These are phyloP conservation scores for Baudoinia panamericana DNA, from an alignment of 495 filamentous ascomycete species.

Conservation along the genomic window DNA sequence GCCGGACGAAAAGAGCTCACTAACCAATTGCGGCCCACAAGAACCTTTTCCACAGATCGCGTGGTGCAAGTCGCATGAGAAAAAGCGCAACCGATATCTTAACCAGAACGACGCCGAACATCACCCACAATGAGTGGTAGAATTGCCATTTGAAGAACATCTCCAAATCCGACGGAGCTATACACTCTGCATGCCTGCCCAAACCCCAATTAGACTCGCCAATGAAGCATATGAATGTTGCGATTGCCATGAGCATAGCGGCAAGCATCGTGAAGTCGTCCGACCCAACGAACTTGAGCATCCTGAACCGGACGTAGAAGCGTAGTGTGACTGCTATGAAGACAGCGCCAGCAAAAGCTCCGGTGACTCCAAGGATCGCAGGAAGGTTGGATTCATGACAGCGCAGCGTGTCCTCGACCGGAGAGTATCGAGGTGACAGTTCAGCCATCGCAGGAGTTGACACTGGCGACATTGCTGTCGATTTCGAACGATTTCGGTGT, in stretches of 20 bases:
- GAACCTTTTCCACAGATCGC: constrained; percentile 17
- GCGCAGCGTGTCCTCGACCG: constrained; percentile 5
- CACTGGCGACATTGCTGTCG: too few species aligned
- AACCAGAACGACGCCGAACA: constrained; percentile 14
- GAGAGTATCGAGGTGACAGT: too few species aligned
- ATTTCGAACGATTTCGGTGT: too few species aligned
- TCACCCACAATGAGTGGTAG: constrained; percentile 14
- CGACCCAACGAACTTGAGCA: constrained; percentile 25
- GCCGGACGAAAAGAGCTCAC: not conserved
- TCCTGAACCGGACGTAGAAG: constrained; percentile 23
- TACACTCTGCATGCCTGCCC: constrained; percentile 18
- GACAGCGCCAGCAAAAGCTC: constrained; percentile 19
- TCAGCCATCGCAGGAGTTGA: not conserved
- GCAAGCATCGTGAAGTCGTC: constrained; percentile 28
- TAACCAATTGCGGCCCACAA: constrained; percentile 23
- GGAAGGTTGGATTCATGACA: constrained; percentile 20
- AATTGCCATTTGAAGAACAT: constrained; percentile 12
- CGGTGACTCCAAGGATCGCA: constrained; percentile 22
- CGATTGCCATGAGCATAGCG: constrained; percentile 21
- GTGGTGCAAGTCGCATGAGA: constrained; percentile 22
- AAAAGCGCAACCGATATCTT: constrained; percentile 28
- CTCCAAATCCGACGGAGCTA: not conserved
- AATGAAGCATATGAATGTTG: constrained; percentile 20
- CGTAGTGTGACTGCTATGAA: constrained; percentile 20
- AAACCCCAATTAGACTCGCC: constrained; percentile 22